Base-by-base conservation (phyloP, 2,329 filamentous ascomycete genomes). In the Drechslerella stenobrocha region DNA sequence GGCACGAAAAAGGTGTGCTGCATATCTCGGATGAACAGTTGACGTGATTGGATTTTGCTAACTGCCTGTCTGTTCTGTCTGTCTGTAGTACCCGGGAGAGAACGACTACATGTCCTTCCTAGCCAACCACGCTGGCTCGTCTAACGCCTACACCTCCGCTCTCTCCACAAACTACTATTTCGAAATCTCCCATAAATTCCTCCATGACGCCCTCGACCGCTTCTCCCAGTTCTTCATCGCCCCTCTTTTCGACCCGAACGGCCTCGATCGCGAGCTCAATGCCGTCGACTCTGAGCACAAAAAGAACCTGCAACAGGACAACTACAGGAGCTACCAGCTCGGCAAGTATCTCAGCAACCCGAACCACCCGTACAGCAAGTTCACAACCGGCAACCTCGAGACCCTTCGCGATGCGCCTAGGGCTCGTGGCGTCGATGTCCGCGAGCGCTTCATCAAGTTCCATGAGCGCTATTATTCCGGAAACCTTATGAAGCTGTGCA, bases 161-260 rank as follows among this genome's bases (percentile, higher is more conserved):
- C 96, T 90, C 1, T 95, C 92, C 52, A 98, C 93, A 70, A 97
- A 97, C 78, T 98, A 95, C 79, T 97, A 89, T 78, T 98, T 98
- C 76, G 93, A 98, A 74, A 86, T 97, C 61, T 89, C 89, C 18
- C 90, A 90, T 28, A 89, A 89, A 52, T 83, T 86, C 15, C 78
- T 96, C 3, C 86, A 87, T 75, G 90, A 90, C 22, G 91, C 88
- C 2, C 80, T 96, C 52, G 91, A 96, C 75, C 86, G 90, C 30
- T 96, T 96, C 76, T 88, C 91, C 9, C 90, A 96, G 75, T 96
- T 96, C 78, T 96, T 96, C 76, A 86, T 95, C 71, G 83, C 87
- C 69, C 91, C 91, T 0, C 81, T 96, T 30, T 96, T 96, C 76
- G 81, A 95, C 7, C 85, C 87, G 55, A 89, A 85, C 71, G 93